phyloP scores from a whole-genome alignment of 2,329 filamentous ascomycete genomes.

The Alternaria triticimaculans region DNA sequence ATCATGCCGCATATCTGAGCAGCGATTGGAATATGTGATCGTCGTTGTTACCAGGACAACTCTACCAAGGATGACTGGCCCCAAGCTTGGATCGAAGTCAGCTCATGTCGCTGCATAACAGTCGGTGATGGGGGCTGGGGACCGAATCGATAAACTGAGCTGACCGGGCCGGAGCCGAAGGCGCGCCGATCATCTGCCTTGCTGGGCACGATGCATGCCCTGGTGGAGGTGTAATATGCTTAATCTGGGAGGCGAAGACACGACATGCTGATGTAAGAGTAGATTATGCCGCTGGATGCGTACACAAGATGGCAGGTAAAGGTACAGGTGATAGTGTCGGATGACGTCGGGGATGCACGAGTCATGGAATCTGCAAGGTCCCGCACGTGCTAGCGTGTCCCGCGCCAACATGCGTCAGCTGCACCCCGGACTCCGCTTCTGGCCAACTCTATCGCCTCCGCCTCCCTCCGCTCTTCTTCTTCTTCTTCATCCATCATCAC shows the following conservation, averaged over 20 bases:
- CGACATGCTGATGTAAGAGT: neutral
- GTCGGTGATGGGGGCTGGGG: neutral
- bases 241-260: rapidly evolving
- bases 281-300: rapidly evolving
- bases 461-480: constrained; percentile 6
- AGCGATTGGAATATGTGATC: neutral
- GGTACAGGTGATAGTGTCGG: neutral
- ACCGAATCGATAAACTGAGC: neutral
- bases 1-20: neutral
- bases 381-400: constrained; percentile 15
- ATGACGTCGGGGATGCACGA: constrained; percentile 3
- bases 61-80: neutral
- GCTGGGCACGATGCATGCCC: neutral
- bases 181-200: neutral
- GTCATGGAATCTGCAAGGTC: constrained; percentile 21
- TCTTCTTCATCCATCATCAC: constrained; percentile 12
- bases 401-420: constrained; percentile 18
- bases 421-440: constrained; percentile 32
- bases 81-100: neutral
- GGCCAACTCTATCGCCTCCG: constrained; percentile 19
- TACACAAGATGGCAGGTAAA: neutral
- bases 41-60: neutral
- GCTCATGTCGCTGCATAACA: neutral
- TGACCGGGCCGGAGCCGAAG: neutral
- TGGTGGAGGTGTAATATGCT: neutral